These are phyloP conservation scores for Fusarium ramigenum DNA, from an alignment of 2,329 filamentous ascomycete species.

Conservation along the genomic window DNA sequence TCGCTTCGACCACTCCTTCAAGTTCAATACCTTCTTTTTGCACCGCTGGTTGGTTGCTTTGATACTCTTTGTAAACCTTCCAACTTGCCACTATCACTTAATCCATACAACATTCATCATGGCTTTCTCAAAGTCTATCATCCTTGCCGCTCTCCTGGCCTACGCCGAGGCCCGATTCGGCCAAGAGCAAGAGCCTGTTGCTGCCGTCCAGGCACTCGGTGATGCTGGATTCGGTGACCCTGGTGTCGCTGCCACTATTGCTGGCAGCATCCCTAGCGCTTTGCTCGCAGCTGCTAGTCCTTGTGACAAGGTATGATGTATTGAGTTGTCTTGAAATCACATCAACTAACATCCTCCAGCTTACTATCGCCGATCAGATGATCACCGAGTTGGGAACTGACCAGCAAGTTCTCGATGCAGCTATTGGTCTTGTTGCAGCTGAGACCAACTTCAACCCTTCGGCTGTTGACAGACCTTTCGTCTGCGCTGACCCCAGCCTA, in stretches of 20 bases:
- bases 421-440: conserved; percentile 69
- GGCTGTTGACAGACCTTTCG: conserved; percentile 64
- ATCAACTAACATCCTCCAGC: conserved; percentile 50
- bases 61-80: conserved; percentile 12
- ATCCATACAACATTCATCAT: background rate
- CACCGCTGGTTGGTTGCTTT: conserved; percentile 37
- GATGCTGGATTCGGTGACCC: conserved; percentile 59
- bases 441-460: conserved; percentile 81
- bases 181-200: conserved; percentile 69
- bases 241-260: conserved; percentile 70
- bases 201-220: conserved; percentile 62
- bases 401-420: conserved; percentile 67
- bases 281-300: conserved; percentile 72
- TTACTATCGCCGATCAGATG: conserved; percentile 71
- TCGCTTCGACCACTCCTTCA: conserved; percentile 39
- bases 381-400: conserved; percentile 68
- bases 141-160: conserved; percentile 46
- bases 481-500: conserved; percentile 71
- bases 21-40: conserved; percentile 25
- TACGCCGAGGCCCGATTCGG: conserved; percentile 66
- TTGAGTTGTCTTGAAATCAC: background rate
- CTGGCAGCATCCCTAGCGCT: conserved; percentile 68
- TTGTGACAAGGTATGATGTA: conserved; percentile 64
- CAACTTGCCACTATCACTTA: background rate
- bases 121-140: conserved; percentile 29